phyloP scores from a whole-genome alignment of 2,329 filamentous ascomycete genomes.

The Trichoderma sp. region DNA sequence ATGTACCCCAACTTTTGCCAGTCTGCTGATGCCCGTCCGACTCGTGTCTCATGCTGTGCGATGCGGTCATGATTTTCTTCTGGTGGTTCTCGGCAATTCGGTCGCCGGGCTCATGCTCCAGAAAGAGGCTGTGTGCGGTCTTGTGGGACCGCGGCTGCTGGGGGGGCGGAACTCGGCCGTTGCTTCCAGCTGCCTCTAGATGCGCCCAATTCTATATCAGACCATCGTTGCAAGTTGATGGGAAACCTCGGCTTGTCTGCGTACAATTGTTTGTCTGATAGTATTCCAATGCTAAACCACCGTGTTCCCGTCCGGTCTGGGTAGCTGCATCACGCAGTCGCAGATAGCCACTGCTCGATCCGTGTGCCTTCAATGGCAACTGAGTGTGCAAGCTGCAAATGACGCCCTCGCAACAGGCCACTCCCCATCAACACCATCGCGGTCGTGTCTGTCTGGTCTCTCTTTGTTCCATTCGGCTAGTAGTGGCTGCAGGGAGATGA shows the following conservation, averaged over 20 bases:
- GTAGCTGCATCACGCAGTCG: no score
- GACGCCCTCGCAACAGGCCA: background rate
- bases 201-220: background rate
- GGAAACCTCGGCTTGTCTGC: background rate
- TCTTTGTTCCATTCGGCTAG: slow-evolving; percentile 13
- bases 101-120: slow-evolving; percentile 4
- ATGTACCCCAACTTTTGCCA: background rate
- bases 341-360: no score
- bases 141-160: slow-evolving; percentile 2
- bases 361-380: no score
- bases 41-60: background rate
- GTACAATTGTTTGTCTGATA: no score
- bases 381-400: background rate
- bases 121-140: slow-evolving; percentile 23
- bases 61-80: slow-evolving; percentile 22
- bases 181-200: background rate
- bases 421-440: background rate
- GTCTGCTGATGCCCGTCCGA: background rate
- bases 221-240: background rate
- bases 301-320: no score
- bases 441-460: background rate
- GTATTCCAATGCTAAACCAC: no score
- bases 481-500: slow-evolving; percentile 21
- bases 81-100: slow-evolving; percentile 14
- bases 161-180: no score